These are phyloP conservation scores for Penicillium tannophilum DNA, from an alignment of 495 filamentous ascomycete genomes.

Conservation along the genomic window DNA sequence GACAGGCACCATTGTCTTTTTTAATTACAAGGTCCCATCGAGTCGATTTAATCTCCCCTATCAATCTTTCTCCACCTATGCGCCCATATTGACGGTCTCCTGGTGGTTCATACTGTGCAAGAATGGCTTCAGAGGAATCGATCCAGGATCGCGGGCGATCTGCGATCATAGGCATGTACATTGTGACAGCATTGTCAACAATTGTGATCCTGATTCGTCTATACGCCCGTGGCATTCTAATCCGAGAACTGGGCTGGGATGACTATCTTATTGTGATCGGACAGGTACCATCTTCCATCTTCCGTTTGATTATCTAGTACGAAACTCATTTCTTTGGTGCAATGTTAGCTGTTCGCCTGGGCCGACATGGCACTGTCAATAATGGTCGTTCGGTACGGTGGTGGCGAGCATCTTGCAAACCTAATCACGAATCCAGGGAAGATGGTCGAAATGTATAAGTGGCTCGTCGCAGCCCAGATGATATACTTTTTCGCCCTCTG, in stretches of 20 bases:
- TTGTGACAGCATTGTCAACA: conserved; percentile 7
- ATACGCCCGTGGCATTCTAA: conserved; percentile 8
- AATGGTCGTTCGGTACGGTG: conserved; percentile 7
- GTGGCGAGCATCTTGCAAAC: conserved; percentile 5
- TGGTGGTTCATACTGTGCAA: background rate
- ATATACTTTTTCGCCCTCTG: conserved; percentile 25
- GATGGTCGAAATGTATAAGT: conserved; percentile 21
- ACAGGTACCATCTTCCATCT: conserved; percentile 6
- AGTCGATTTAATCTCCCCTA: background rate
- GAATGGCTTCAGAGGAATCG: background rate
- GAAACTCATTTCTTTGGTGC: background rate
- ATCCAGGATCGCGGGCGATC: conserved; percentile 14
- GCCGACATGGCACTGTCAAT: conserved; percentile 14
- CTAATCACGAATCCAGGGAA: conserved; percentile 5
- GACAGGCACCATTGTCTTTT: background rate
- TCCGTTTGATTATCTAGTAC: background rate
- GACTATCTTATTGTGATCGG: conserved; percentile 11
- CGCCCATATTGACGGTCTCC: background rate
- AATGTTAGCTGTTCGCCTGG: conserved; percentile 11
- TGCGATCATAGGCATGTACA: conserved; percentile 13
- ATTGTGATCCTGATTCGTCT: conserved; percentile 13
- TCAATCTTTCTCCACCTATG: background rate
- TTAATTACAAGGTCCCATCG: background rate
- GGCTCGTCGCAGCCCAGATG: conserved; percentile 19
- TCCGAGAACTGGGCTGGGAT: conserved; percentile 13